A percentile compares a stretch with the other conserved stretches of the same genome.
These are phyloP conservation scores for Hypericum perforatum DNA, from an alignment of 345 rosid genomes.

Conservation along the genomic window DNA sequence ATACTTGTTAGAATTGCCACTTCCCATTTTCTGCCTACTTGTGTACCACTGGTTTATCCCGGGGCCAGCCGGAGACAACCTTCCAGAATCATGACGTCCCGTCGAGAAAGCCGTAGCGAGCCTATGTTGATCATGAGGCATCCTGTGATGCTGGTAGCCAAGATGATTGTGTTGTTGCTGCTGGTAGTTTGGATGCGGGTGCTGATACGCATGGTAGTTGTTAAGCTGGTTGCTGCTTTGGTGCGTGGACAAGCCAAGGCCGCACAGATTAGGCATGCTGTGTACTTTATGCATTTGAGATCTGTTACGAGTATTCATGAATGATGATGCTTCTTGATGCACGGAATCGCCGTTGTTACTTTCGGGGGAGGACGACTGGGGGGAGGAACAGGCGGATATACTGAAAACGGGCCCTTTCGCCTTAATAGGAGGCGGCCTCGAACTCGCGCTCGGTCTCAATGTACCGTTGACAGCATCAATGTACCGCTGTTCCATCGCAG, in stretches of 20 bases:
- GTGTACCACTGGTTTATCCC: conserved; percentile 14
- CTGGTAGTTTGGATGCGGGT: conserved; percentile 22
- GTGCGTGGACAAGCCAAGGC: conserved; percentile 15
- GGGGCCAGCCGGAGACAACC: conserved; percentile 16
- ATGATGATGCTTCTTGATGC: conserved; percentile 15
- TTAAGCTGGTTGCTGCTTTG: conserved; percentile 11
- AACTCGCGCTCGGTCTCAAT: conserved; percentile 14
- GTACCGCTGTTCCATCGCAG: conserved; percentile 53
- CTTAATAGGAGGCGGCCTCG: conserved; percentile 26
- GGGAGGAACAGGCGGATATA: conserved; percentile 56
- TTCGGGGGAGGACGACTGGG: conserved; percentile 48
- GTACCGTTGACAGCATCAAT: conserved; percentile 75
- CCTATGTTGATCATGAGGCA: conserved; percentile 24
- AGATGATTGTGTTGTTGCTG: too few species aligned
- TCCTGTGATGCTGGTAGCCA: conserved; percentile 8
- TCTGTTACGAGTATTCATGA: conserved; percentile 15
- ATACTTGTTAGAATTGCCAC: conserved; percentile 18
- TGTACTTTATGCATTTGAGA: conserved; percentile 45
- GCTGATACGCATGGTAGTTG: conserved; percentile 22
- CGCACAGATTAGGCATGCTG: conserved; percentile 60
- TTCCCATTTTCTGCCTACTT: conserved; percentile 20
- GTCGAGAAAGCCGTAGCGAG: conserved; percentile 4
- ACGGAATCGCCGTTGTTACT: conserved; percentile 16
- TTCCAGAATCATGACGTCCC: conserved; percentile 17
- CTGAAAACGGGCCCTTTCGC: conserved; percentile 32